These are phyloP conservation scores for Suhomyces bribrorum DNA, from an alignment of 1,139 yeast genomes.

Conservation along the genomic window DNA sequence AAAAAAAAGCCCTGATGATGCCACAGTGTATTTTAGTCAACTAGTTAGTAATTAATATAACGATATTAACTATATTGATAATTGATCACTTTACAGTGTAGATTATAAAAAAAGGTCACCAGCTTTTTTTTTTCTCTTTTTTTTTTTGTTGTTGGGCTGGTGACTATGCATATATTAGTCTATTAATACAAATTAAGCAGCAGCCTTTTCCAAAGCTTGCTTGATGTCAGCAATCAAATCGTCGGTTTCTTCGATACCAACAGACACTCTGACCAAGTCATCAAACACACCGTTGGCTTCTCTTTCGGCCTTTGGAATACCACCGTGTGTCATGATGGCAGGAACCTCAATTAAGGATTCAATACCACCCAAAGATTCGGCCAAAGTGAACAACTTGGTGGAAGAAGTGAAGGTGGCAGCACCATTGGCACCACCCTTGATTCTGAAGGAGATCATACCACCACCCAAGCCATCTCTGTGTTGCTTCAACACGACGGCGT, in stretches of 20 bases:
- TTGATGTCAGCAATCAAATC: conserved; percentile 75
- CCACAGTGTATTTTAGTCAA: too few species aligned
- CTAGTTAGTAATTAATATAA: too few species aligned
- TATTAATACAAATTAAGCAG: conserved; percentile 9
- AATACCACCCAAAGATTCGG: conserved; percentile 89
- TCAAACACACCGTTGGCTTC: conserved; percentile 81
- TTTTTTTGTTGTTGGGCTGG: background rate
- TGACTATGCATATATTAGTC: background rate
- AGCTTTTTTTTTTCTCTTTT: background rate
- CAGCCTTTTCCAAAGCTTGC: conserved; percentile 57
- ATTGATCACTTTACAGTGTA: too few species aligned
- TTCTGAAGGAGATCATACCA: conserved; percentile 88
- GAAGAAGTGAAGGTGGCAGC: conserved; percentile 74
- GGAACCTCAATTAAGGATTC: conserved; percentile 88
- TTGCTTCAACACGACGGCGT: conserved; percentile 65
- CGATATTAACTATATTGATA: too few species aligned
- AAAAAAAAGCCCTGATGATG: too few species aligned
- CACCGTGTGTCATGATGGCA: conserved; percentile 92
- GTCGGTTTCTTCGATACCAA: conserved; percentile 83
- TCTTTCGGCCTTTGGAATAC: conserved; percentile 79
- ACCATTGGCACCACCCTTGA: conserved; percentile 76
- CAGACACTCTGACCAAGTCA: conserved; percentile 78
- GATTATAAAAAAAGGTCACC: background rate
- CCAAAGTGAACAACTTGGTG: conserved; percentile 78
- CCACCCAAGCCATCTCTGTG: conserved; percentile 89